Base-by-base conservation (phyloP, 2,329 filamentous ascomycete species). In the Pseudogymnoascus sp. region DNA sequence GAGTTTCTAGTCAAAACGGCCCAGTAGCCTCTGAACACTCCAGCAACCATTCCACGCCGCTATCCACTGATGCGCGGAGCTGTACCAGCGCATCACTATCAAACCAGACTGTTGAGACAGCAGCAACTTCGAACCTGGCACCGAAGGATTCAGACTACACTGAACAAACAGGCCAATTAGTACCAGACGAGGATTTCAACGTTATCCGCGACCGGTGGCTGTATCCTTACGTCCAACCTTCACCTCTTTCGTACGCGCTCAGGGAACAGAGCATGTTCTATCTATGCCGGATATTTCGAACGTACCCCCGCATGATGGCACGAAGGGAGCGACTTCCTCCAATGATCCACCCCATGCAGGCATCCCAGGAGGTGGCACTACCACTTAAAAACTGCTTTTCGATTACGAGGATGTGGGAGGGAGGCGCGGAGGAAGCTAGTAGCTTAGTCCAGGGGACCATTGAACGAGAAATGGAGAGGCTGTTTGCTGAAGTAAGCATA, bases 261-360 rank as follows among this genome's bases (percentile, higher is more conserved):
- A 41, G 62, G 23, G 52, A 61, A 33, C 63, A 72, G 33, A 72
- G 69, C 45, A 71, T 72, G 68, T 63, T 71, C 59, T 67, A 67
- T 0, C 61, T 75, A 5, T 66, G 74, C 13, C 67, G 72, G 52
- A 66, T 71, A 4, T 65, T 74, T 55, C 70, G 71, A 13, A 70
- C 72, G 1, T 75, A 70, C 69, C 73, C 73, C n/a, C 64, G 67
- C 12, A 74, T 73, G 67, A 63, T 75, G 9, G 71, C 71, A 10
- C 71, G 73, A 60, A 70, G 68, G 3, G 67, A 72, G 34, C 71
- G 73, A 57, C 60, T 70, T 10, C 73, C 73, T 8, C 73, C 73
- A 23, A 67, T 74, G 19, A 67, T 74, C 4, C 73, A 75, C 61
- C 65, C 66, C 28, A 64, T 61, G 9, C 64, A 69, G 38, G 63